Evolutionary conservation across 441 rosid species (phyloP).

Genomic region (Capsella rubella): DNA sequence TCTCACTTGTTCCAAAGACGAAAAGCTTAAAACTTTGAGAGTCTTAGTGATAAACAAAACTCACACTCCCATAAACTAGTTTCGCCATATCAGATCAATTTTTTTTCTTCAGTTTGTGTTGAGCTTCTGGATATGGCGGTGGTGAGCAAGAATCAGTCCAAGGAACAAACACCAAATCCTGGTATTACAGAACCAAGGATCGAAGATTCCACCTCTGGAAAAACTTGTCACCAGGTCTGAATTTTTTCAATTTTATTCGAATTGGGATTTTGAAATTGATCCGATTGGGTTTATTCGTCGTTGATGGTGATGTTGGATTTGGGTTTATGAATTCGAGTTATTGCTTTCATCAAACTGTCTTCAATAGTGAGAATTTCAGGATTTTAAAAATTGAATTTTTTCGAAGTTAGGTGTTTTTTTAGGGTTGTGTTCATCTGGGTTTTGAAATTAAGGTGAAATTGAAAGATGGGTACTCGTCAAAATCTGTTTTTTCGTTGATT

Average conservation of each 20-base stretch:
- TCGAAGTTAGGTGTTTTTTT: not conserved
- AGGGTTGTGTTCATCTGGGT: not conserved
- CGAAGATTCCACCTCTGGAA: conserved; percentile 58
- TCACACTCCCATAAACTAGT: not conserved
- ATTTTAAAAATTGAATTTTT: not conserved
- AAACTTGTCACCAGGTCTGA: conserved; percentile 74
- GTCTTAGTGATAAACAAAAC: not conserved
- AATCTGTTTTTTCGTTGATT: not conserved
- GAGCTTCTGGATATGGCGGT: conserved; percentile 30
- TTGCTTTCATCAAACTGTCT: not conserved
- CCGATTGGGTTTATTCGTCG: not conserved
- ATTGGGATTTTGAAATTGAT: not conserved
- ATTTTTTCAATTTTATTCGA: not conserved
- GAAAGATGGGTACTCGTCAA: not conserved
- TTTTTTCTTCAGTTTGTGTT: not conserved
- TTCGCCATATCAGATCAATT: not conserved
- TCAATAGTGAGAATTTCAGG: not conserved
- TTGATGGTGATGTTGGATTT: not conserved
- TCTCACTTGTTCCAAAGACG: not conserved
- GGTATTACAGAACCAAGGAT: conserved; percentile 55
- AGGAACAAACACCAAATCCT: conserved; percentile 49
- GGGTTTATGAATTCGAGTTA: not conserved
- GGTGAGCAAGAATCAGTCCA: conserved; percentile 23
- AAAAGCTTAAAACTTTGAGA: not conserved
- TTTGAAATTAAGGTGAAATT: not conserved